Percentiles rank a stretch among this genome's conserved stretches.
phyloP scores from a whole-genome alignment of 768 basidiomycete species.

The Dentipellis fragilis region DNA sequence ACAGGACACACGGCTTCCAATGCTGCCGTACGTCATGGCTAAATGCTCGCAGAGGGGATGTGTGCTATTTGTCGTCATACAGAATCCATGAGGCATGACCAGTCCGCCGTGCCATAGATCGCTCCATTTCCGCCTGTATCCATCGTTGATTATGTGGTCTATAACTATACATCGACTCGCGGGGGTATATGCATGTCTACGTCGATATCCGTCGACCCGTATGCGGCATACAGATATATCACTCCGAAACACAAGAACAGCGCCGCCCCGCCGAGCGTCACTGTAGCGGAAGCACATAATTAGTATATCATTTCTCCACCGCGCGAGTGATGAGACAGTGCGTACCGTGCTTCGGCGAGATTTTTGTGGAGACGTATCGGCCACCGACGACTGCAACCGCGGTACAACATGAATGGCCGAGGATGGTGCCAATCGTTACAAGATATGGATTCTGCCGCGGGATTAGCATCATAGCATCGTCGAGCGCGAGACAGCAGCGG shows the following conservation, averaged over 20 bases:
- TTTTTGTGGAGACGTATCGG: conserved; percentile 84
- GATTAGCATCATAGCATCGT: conserved; percentile 5
- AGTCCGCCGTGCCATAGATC: too few species aligned
- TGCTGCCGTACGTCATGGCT: too few species aligned
- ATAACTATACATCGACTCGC: not conserved
- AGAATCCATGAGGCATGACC: too few species aligned
- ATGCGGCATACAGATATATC: conserved; percentile 11
- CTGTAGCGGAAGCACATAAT: conserved; percentile 1
- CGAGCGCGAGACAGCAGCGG: not conserved
- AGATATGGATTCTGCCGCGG: conserved; percentile 74
- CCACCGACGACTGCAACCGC: conserved; percentile 89
- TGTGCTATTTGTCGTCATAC: too few species aligned
- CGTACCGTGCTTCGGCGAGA: conserved; percentile 90
- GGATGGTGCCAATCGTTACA: conserved; percentile 80
- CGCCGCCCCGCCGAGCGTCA: conserved; percentile 12
- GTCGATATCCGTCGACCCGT: conserved; percentile 2
- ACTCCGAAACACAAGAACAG: conserved; percentile 13
- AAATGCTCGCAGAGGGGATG: too few species aligned
- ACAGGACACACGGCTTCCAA: too few species aligned
- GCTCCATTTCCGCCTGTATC: too few species aligned
- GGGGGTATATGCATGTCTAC: conserved; percentile 12
- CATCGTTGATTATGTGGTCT: too few species aligned
- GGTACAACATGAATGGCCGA: conserved; percentile 85
- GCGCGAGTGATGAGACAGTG: not conserved
- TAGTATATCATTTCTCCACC: not conserved